Conservation (phyloP, 2,329 filamentous ascomycete genomes). For the Lojkania enalia region DNA sequence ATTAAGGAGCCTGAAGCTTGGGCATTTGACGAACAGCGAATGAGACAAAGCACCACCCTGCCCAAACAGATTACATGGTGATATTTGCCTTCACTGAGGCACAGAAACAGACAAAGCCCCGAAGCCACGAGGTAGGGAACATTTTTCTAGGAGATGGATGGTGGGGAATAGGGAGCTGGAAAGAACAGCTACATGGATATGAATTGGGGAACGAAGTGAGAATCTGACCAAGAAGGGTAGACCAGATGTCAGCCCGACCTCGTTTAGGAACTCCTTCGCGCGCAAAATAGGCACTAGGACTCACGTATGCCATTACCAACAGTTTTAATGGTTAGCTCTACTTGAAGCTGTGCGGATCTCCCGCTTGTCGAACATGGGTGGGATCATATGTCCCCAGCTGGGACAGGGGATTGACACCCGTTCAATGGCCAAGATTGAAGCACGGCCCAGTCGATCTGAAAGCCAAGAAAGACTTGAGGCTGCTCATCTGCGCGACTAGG, state of each 20-base stretch:
- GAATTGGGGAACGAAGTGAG: conserved; percentile 15
- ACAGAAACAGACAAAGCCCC: conserved; percentile 16
- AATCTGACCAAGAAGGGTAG: conserved; percentile 9
- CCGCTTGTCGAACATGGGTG: conserved; percentile 16
- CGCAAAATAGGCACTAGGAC: not conserved
- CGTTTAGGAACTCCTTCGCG: conserved; percentile 1
- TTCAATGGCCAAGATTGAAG: conserved; percentile 10
- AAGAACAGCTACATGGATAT: conserved; percentile 14
- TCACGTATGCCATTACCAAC: conserved; percentile 1
- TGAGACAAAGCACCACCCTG: too few relatives aligned
- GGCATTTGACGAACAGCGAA: conserved; percentile 2
- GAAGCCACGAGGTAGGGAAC: conserved; percentile 21
- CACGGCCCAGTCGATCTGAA: conserved; percentile 24
- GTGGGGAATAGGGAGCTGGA: conserved; percentile 6
- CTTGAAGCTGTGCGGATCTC: conserved; percentile 9
- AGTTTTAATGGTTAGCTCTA: conserved; percentile 11
- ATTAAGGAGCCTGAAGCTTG: conserved; percentile 5
- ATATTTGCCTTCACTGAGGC: conserved; percentile 4
- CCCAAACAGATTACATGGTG: conserved; percentile 5
- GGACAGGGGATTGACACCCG: conserved; percentile 15
- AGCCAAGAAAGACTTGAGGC: conserved; percentile 9
- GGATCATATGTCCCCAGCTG: conserved; percentile 18
- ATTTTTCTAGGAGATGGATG: conserved; percentile 2
- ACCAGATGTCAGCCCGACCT: conserved; percentile 14
- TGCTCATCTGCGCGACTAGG: conserved; percentile 9